Base-by-base conservation (phyloP, 192 early-diverging fungal species). In the Mycoemilia scoparia region DNA sequence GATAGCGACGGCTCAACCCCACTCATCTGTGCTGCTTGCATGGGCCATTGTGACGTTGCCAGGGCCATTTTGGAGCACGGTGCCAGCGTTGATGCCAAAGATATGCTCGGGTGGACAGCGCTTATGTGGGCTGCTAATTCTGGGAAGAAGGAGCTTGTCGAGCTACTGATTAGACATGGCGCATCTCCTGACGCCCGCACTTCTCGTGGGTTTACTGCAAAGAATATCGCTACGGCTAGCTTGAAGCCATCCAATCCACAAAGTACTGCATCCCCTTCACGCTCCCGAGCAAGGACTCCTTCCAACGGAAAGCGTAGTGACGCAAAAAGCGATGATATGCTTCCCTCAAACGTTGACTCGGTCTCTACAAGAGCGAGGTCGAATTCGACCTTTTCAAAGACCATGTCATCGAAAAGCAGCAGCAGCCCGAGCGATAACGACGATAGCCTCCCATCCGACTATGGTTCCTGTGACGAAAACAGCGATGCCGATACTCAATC, bases 121-220 rank as follows among this genome's bases (percentile, higher is more conserved):
- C 60, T 93, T 5, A 82, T 86, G 66, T 93, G 88, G 88, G 85
- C 85, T 1, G 75, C 79, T 11, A 73, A 77, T 32, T 81, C 80
- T 45, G 77, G 82, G 45, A 73, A 84, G 54, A 60, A 71, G 35
- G 60, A 71, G 12, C 54, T 84, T 17, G 77, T 84, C 9, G 56
- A 71, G 38, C 45, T 80, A 7, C 65, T 93, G 27, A 53, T 93
- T 36, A 79, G 79, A 33, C 46, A 70, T 23, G 82, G 84, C 20
- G 90, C 86, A n/a, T 67, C 69, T 23, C 61, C 76, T 4, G 49
- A 66, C 6, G 58, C 71, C 18, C 67, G 73, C 51, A 76, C 78
- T 5, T 57, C 66, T 9, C 69, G 73, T 19, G 82, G 86, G 12
- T 60, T 73, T 34, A 79, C 79, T 1, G 73, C 76, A 7, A 71